Percentiles rank a stretch among this genome's conserved stretches.
These are phyloP conservation scores for Colletotrichum tropicale DNA, from an alignment of 2,329 filamentous ascomycete species.

Conservation along the genomic window DNA sequence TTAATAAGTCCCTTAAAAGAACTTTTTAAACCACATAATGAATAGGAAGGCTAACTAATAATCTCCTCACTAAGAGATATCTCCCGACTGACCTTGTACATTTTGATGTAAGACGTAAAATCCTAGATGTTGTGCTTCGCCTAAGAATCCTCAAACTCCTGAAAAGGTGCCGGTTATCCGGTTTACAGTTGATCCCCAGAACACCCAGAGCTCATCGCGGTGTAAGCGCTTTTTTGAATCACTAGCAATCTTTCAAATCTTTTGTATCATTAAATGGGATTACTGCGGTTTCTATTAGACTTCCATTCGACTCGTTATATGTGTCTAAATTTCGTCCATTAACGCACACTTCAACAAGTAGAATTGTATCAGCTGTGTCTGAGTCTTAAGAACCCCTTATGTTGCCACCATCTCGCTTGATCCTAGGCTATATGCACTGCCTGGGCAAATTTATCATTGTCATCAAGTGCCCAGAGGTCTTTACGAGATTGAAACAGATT, in stretches of 20 bases:
- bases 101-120: background rate
- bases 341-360: background rate
- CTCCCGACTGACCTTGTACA: background rate
- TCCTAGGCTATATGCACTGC: background rate
- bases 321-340: background rate
- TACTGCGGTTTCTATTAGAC: background rate
- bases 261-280: background rate
- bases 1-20: background rate
- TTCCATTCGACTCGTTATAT: background rate
- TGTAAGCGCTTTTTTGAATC: background rate
- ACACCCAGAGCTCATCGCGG: background rate
- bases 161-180: background rate
- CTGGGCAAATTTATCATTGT: background rate
- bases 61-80: too few relatives aligned
- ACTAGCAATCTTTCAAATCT: background rate
- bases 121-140: background rate
- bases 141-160: background rate
- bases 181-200: background rate
- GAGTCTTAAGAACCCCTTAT: accelerated
- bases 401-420: background rate
- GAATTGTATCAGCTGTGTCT: background rate
- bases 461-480: background rate
- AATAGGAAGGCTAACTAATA: too few relatives aligned
- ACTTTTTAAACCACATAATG: background rate
- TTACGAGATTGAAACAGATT: background rate